Conservation (phyloP, 768 basidiomycete genomes). For the Boletus rubroflammeus region DNA sequence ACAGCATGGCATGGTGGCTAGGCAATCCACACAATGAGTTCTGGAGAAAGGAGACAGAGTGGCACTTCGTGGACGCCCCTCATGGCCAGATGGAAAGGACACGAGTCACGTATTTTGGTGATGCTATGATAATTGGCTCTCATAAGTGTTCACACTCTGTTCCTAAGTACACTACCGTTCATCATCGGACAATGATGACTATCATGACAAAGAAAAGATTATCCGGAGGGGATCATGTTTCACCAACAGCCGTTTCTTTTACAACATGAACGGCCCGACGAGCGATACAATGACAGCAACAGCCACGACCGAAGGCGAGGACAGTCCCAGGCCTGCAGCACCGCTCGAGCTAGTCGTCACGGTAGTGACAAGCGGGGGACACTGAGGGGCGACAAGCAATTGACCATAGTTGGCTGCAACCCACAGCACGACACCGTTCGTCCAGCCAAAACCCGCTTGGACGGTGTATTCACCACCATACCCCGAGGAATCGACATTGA, state of each 20-base stretch:
- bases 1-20: no score
- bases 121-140: no score
- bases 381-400: constrained; percentile 56
- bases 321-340: neutral
- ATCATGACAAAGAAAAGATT: neutral
- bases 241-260: neutral
- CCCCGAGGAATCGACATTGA: constrained; percentile 76
- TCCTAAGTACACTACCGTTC: no score
- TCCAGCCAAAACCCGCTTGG: constrained; percentile 87
- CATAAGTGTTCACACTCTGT: no score
- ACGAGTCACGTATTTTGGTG: no score
- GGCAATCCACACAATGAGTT: no score
- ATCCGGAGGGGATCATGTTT: no score
- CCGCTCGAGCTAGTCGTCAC: constrained; percentile 1
- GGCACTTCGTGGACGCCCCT: no score
- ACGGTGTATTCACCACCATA: constrained; percentile 87
- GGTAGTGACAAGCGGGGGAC: constrained; percentile 44
- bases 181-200: no score
- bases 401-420: constrained; percentile 64
- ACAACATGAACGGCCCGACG: constrained; percentile 3
- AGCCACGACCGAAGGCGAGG: neutral
- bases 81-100: no score
- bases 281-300: neutral
- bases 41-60: no score
- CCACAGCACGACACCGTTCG: constrained; percentile 79